Base-by-base conservation (phyloP, 1,284 basidiomycete species). In the Ustilago sp. region DNA sequence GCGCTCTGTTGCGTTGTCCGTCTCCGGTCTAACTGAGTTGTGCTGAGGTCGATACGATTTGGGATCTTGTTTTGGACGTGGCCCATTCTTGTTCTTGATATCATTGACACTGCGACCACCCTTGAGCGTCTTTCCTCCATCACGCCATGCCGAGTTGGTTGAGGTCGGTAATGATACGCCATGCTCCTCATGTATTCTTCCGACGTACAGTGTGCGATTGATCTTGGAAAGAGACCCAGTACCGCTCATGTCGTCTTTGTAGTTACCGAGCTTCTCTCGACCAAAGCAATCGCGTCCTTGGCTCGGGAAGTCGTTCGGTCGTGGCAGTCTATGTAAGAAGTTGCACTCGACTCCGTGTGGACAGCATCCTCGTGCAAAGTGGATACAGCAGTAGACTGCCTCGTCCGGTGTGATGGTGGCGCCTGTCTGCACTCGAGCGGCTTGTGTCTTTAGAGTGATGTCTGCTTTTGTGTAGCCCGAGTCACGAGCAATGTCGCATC, bases 231-330 rank as follows among this genome's bases (percentile, higher is more conserved):
- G 98, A 63, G 93, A 94, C 23, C 96, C 96, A 31, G 98, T 96
- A 86, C 96, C 96, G 80, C 96, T 97, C 96, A 99, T 99, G 87
- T 99, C 97, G 86, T 99, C 96, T 76, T 96, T 89, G 88, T 98
- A 99, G 86, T 95, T 94, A 1, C 95, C 89, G 87, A 98, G 97
- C 88, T 98, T 98, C 88, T 98, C 95, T 62, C 96, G 89, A 0
- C 94, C 95, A 85, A 99, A 99, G 86, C 94, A 95, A 87, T 99
- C 96, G 85, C 95, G 93, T 5, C 94, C 94, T 54, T 92, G 92
- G 87, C 98, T 95, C 0, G 94, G 93, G 8, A 95, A 88, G 31
- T 90, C 89, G 65, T 87, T 89, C 88, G 59, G 88, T 85, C 82
- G 72, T 0, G 91, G 90, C 65, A 93, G 90, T 47, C 90, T 90